Base-by-base conservation (phyloP, 2,329 filamentous ascomycete species). In the Neopestalotiopsis rosae region DNA sequence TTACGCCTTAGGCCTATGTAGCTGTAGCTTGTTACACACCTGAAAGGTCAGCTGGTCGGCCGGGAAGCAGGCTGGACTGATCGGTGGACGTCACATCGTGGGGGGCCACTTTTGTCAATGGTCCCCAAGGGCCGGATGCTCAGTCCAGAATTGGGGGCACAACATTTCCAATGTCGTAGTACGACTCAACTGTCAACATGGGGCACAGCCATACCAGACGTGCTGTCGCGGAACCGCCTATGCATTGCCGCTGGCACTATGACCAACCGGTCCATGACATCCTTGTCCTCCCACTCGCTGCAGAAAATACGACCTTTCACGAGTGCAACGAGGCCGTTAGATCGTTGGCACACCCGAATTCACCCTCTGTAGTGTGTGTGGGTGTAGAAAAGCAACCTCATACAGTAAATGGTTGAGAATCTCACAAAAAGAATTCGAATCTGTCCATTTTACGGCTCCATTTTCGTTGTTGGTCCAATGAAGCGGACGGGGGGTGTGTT, bases 151-250 rank as follows among this genome's bases (percentile, higher is more conserved):
- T 28, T n/a, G 63, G 42, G 20, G 17, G 45, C 45, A 52, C 45
- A 17, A n/a, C 17, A n/a, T 52, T 34, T 57, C 45, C 45, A 12
- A 65, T 45, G 63, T 65, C 45, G 63, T 65, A 65, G 32, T 20
- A 65, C 63, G 32, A 34, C 34, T 28, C 14, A 34, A 32, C 42
- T 65, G 63, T 45, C 42, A 45, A 65, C 63, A 65, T 34, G 63
- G 63, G 61, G 42, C 12, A 14, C 28, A 65, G 45, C 20, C 20
- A 14, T 65, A 14, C 45, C n/a, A 52, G n/a, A 45, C 63, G 45
- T 65, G 40, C 42, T 57, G 34, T 65, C 45, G 40, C 63, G 45
- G 30, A 65, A 40, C 28, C 61, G 30, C 61, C 61, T 34, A 34
- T 34, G 45, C 45, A 52, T 52, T 52, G 45, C 45, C 45, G 45